Evolutionary conservation across 169 alveolate species (phyloP), one percentile per base, ranked within the genome.

Genomic region (Eimeria necatrix): DNA sequence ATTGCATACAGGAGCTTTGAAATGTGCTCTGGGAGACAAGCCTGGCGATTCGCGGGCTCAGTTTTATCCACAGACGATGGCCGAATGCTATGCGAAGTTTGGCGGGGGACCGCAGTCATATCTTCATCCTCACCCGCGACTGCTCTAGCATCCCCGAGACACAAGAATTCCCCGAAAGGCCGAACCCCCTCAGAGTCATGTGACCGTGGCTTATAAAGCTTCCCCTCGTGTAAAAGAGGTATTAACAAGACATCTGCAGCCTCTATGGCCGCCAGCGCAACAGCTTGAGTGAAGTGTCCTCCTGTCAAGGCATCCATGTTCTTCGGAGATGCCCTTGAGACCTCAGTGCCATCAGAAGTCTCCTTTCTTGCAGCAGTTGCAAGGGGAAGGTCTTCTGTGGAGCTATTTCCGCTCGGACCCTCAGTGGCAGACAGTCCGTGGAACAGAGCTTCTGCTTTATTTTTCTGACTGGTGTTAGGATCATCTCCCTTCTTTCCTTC

Each of bases 161-260:
- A 85, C n/a, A 85, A 46, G 48, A 85, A 52, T 78, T 85, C 92
- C 18, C 92, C 92, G 22, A 60, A 60, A 18, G 18, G 46, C 32
- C 49, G 46, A 8, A 14, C 64, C 70, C 5, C 56, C 61, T 12
- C 16, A 85, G 48, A 2, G 80, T 26, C 64, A 12, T 26, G 81
- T 4, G 56, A n/a, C 4, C 49, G 80, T 46, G 61, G 18, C 49
- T 59, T 9, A 20, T 48, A 32, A 41, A 20, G 24, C 49, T 2
- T 9, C 20, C 64, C 81, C 9, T 16, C 56, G 26, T 46, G 20
- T 32, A 60, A 26, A 12, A 85, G 81, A 46, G 92, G 60, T 26
- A 85, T 6, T 32, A 85, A 51, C 81, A 85, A 59, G 10, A 85
- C 24, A 78, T 85, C 92, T 51, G 92, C 92, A 14, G 92, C 60